Evolutionary conservation across 805 yeast species (phyloP).

Genomic region (Candida easanensis): DNA sequence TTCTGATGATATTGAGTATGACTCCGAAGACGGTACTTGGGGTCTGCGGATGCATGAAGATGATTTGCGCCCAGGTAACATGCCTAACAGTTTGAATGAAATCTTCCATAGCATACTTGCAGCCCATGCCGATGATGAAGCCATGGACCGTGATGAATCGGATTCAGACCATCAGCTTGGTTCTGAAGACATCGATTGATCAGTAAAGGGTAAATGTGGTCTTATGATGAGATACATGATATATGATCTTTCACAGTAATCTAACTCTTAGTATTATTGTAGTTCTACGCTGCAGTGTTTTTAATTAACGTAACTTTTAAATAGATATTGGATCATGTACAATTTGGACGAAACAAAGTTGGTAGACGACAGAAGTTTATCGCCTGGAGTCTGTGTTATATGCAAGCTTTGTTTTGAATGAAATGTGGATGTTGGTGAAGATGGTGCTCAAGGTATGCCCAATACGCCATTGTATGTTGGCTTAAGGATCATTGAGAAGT

Average conservation of each 20-base stretch:
- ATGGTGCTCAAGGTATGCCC: not conserved
- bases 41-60: too few species aligned
- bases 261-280: too few species aligned
- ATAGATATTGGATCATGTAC: conserved; percentile 10
- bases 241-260: not conserved
- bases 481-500: not conserved
- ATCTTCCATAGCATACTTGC: too few species aligned
- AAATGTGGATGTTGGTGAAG: conserved; percentile 1
- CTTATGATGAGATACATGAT: too few species aligned
- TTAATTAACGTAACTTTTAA: not conserved
- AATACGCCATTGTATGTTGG: not conserved
- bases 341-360: conserved; percentile 7
- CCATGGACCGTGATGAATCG: too few species aligned
- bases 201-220: not conserved
- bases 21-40: not conserved
- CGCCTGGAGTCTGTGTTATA: conserved; percentile 6
- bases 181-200: not conserved
- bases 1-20: not conserved
- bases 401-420: conserved; percentile 13
- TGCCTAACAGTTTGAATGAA: too few species aligned
- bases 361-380: not conserved
- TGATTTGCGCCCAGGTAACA: too few species aligned
- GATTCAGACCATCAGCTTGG: not conserved
- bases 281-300: not conserved
- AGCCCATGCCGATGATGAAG: too few species aligned